Percentiles rank a stretch among this genome's conserved stretches.
Evolutionary conservation across 2,329 filamentous ascomycete genomes (phyloP).

Genomic region (Trichophyton mentagrophytes): DNA sequence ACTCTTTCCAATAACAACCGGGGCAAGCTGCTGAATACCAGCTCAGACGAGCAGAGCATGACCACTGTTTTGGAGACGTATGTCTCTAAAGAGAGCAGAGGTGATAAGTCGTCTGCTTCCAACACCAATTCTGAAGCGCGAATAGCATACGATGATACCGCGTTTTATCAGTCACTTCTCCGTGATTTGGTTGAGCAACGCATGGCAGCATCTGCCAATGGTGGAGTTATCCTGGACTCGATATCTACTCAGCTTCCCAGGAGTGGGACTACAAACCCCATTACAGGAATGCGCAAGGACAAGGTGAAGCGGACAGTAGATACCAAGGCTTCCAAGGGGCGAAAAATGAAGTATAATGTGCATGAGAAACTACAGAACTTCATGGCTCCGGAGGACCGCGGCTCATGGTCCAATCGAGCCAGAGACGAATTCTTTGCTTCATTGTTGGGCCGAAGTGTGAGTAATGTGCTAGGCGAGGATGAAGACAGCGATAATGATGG

Average conservation of each 20-base stretch:
- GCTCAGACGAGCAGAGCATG: slow-evolving; percentile 40
- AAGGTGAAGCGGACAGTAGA: slow-evolving; percentile 78
- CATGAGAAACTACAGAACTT: slow-evolving; percentile 98
- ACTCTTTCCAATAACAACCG: slow-evolving; percentile 38
- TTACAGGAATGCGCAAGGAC: slow-evolving; percentile 32
- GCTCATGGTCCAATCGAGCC: slow-evolving; percentile 66
- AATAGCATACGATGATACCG: slow-evolving; percentile 84
- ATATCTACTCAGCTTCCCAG: slow-evolving; percentile 27
- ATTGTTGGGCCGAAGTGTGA: slow-evolving; percentile 52
- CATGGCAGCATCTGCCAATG: slow-evolving; percentile 43
- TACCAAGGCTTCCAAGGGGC: slow-evolving; percentile 85
- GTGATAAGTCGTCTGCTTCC: slow-evolving; percentile 9
- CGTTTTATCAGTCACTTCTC: slow-evolving; percentile 86
- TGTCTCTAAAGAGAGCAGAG: slow-evolving; percentile 28
- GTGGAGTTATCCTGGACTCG: slow-evolving; percentile 27
- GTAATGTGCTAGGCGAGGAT: slow-evolving; percentile 50
- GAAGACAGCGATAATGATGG: slow-evolving; percentile 25
- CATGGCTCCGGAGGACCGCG: slow-evolving; percentile 80
- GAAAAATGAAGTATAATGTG: slow-evolving; percentile 86
- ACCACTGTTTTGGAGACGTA: slow-evolving; percentile 34
- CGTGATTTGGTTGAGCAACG: slow-evolving; percentile 89
- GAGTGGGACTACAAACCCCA: slow-evolving; percentile 27
- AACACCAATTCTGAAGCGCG: slow-evolving; percentile 32
- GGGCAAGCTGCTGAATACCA: slow-evolving; percentile 48
- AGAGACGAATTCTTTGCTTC: slow-evolving; percentile 65